Base-by-base conservation (phyloP, 139 green algal genomes). In the Desmodesmus armatus region DNA sequence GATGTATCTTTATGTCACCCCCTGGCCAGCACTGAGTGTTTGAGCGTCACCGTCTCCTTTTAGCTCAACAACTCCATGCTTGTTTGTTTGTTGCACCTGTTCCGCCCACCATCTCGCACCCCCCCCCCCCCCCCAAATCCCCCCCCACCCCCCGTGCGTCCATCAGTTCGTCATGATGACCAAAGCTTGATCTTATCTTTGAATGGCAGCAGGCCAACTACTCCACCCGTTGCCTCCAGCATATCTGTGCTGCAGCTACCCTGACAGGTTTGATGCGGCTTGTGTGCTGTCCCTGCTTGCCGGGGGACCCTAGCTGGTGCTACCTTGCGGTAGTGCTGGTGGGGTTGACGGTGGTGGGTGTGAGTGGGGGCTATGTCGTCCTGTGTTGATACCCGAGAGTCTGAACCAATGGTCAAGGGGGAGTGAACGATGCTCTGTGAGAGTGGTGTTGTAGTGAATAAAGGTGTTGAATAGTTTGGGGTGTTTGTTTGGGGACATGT, bases 101-200 rank as follows among this genome's bases (percentile, higher is more conserved):
- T n/a, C n/a, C n/a, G n/a, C n/a, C n/a, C n/a, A n/a, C n/a, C n/a
- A n/a, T n/a, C n/a, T n/a, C n/a, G n/a, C n/a, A n/a, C n/a, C n/a
- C n/a, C n/a, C n/a, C n/a, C n/a, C n/a, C n/a, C n/a, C n/a, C n/a
- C n/a, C n/a, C n/a, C n/a, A n/a, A n/a, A n/a, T n/a, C n/a, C n/a
- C n/a, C n/a, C n/a, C n/a, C n/a, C n/a, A n/a, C n/a, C n/a, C n/a
- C n/a, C n/a, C n/a, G n/a, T n/a, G n/a, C n/a, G n/a, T n/a, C n/a
- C n/a, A n/a, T n/a, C n/a, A n/a, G n/a, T 35, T 39, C 79, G 84
- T 83, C 35, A 79, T 86, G 88, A 91, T 84, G 84, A 87, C 84
- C 81, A 86, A 84, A 88, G 41, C 86, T 88, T 92, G 89, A 92
- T 92, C 89, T 92, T 89, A 92, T 85, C 89, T 82, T 83, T 87